A percentile compares a stretch with the other conserved stretches of the same genome.
Conservation (phyloP, 2,329 filamentous ascomycete species). For the Bertia moriformis region DNA sequence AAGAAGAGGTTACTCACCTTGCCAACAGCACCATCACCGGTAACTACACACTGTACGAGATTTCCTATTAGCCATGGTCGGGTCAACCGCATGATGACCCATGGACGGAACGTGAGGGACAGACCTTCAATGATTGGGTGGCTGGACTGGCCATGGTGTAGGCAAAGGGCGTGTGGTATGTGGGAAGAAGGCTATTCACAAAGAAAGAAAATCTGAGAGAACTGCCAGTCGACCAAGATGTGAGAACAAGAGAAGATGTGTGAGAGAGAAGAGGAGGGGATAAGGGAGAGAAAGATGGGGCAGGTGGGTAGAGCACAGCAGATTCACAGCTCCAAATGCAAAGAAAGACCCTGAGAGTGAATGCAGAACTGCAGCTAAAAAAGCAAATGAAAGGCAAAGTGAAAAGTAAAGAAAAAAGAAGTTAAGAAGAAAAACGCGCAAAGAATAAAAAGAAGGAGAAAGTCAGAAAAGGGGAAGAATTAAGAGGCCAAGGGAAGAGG, state of each 20-base stretch:
- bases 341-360: background rate
- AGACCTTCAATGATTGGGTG: background rate
- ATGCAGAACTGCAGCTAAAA: background rate
- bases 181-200: background rate
- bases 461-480: background rate
- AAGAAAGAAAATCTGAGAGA: background rate
- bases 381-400: background rate
- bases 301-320: background rate
- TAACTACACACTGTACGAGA: constrained; percentile 72
- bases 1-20: constrained; percentile 50
- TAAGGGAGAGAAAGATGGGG: background rate
- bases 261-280: too few relatives aligned
- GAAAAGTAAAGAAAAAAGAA: background rate
- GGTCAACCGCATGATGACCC: background rate
- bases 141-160: background rate
- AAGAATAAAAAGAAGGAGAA: constrained; percentile 1
- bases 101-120: background rate
- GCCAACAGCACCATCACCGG: constrained; percentile 96
- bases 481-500: background rate
- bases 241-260: too few relatives aligned
- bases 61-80: background rate
- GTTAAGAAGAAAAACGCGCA: too few relatives aligned
- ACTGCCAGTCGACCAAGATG: too few relatives aligned
- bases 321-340: background rate
- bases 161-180: background rate